Evolutionary conservation across 2,329 filamentous ascomycete species (phyloP).

Genomic region (Aspergillus novoparasiticus): DNA sequence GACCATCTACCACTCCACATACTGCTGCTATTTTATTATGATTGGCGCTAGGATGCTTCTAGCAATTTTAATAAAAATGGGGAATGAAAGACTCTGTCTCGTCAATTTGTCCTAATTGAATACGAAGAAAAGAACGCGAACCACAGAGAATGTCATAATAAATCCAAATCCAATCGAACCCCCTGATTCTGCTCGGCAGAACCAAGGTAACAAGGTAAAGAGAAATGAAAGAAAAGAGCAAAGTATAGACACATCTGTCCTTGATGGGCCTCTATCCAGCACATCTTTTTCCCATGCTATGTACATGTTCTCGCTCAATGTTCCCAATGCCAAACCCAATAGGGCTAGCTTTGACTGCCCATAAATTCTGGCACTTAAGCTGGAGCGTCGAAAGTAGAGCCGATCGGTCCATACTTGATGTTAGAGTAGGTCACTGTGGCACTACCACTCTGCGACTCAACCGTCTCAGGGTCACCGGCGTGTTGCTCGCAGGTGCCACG

Average conservation of each 20-base stretch:
- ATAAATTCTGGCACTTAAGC: slow-evolving; percentile 1
- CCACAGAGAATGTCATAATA: background rate
- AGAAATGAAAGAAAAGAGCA: background rate
- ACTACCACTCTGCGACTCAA: slow-evolving; percentile 52
- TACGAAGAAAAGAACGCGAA: slow-evolving; percentile 9
- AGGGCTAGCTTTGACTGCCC: background rate
- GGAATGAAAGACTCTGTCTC: background rate
- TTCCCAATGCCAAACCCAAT: background rate
- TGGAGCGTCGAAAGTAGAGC: slow-evolving; percentile 49
- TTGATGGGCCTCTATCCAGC: slow-evolving; percentile 2
- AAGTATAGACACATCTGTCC: background rate
- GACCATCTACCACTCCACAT: background rate
- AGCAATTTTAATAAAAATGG: background rate
- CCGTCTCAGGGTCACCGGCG: slow-evolving; percentile 54
- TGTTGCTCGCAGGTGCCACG: slow-evolving; percentile 58
- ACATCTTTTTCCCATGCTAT: slow-evolving; percentile 9
- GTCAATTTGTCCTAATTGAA: background rate
- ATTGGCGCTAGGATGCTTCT: background rate
- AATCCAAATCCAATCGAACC: background rate
- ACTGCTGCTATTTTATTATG: background rate
- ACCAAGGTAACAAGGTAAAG: slow-evolving; percentile 7
- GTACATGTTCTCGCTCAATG: slow-evolving; percentile 1
- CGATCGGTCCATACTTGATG: slow-evolving; percentile 61
- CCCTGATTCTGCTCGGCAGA: background rate
- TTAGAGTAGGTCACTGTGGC: slow-evolving; percentile 60